Base-by-base conservation (phyloP, 805 yeast genomes). In the Teunomyces stri region DNA sequence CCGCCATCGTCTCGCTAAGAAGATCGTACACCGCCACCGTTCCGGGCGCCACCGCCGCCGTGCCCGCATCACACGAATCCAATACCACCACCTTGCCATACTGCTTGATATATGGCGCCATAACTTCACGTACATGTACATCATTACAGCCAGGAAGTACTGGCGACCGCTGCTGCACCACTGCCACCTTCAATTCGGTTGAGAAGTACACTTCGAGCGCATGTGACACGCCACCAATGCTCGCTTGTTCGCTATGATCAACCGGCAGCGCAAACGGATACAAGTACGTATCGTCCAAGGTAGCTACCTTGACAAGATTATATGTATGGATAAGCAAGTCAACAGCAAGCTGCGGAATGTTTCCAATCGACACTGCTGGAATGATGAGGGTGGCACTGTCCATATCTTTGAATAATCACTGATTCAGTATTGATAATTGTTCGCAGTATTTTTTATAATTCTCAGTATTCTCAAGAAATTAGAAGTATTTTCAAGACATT, bases 161-260 rank as follows among this genome's bases (percentile, higher is more conserved):
- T 0, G 97, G 97, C 0, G 96, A 78, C 43, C 97, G 69, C 59
- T 89, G 90, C 58, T 89, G 96, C 2, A 91, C 59, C n/a, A 89
- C 54, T 2, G 87, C 74, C 7, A 85, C 22, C 2, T 75, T 69
- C 37, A 60, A 57, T 2, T 52, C 47, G 1, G 65, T 61, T 51
- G 75, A 72, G 52, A 67, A 65, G 61, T 80, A 87, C 2, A 89
- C 74, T 56, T 91, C 96, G 25, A 87, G 60, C 0, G 86, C 80
- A 1, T 87, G 79, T 0, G 86, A 74, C 3, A 80, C 63, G 0
- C 80, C 81, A 46, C 48, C 21, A 45, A 12, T 13, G 29, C 27
- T 25, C 27, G 22, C 6, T 20, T 47, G 22, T 12, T 41, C 10
- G 20, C 42, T 44, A 44, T 57, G 70, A 59, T 89, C 97, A 10